Evolutionary conservation across 1,139 yeast genomes (phyloP), one percentile per base, ranked within the genome.

Genomic region (Kurtzmaniella quercitrusa): DNA sequence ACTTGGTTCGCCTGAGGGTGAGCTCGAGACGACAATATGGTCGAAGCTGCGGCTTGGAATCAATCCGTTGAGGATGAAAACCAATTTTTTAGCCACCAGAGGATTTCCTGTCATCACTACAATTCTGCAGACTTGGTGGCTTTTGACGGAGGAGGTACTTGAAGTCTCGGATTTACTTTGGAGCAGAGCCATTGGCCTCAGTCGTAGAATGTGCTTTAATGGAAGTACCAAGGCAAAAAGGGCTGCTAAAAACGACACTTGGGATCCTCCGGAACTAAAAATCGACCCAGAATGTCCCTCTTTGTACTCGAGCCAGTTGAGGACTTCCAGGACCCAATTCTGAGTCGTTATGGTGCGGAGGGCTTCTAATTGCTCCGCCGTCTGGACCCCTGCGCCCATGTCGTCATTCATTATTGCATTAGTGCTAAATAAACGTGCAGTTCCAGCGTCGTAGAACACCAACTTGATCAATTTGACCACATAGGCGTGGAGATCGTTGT

Each of bases 81-180:
- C 62, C 45, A 81, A 60, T 54, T 79, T 79, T 51, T 79, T 81
- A 0, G 85, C 84, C 9, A 80, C 82, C 24, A 75, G 75, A 18
- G 82, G 79, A 51, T 80, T 81, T 6, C 81, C 78, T 0, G 85
- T 79, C 76, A 79, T 70, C 4, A 80, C 65, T 3, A 79, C 81
- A 0, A 80, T 65, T 43, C 85, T 65, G 3, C 77, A 65, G 2
- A 70, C 56, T 41, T 71, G 75, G 14, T 16, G 36, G 29, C 63
- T 61, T 1, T 53, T 45, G 17, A 51, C 19, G 4, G 10, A 40
- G 37, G 14, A 21, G 8, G 4, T 39, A 12, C 38, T 45, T 37
- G 27, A 41, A 15, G 6, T 50, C 49, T 15, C 23, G 7, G 7
- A 4, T 21, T 21, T 7, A n/a, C 31, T n/a, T 49, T 46, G 11